Evolutionary conservation across 116 monocot species (phyloP).

Genomic region (Cymodocea nodosa): DNA sequence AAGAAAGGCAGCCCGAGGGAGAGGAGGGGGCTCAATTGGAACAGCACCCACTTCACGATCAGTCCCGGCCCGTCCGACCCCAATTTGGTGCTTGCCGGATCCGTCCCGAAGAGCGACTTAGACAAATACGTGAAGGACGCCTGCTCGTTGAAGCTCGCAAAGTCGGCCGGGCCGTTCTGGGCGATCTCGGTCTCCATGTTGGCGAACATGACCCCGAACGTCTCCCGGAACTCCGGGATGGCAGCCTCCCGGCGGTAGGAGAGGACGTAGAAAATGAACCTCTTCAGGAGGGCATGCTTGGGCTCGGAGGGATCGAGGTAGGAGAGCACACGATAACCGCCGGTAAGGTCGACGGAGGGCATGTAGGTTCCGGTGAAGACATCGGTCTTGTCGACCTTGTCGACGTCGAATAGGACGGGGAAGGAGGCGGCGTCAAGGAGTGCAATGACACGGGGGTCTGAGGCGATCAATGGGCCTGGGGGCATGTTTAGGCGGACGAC

Average conservation of each 20-base stretch:
- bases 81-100: slow-evolving; percentile 14
- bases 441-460: slow-evolving; percentile 37
- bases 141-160: slow-evolving; percentile 22
- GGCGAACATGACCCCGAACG: slow-evolving; percentile 20
- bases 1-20: slow-evolving; percentile 37
- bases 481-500: slow-evolving; percentile 50
- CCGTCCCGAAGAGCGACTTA: slow-evolving; percentile 20
- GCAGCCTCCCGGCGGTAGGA: slow-evolving; percentile 14
- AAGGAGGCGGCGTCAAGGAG: slow-evolving; percentile 43
- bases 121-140: slow-evolving; percentile 28
- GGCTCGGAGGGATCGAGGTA: slow-evolving; percentile 52
- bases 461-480: slow-evolving; percentile 39
- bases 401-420: slow-evolving; percentile 50
- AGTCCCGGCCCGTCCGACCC: slow-evolving; percentile 22
- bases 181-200: slow-evolving; percentile 23
- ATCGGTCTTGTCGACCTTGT: slow-evolving; percentile 46
- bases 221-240: slow-evolving; percentile 30
- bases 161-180: slow-evolving; percentile 23
- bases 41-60: slow-evolving; percentile 30
- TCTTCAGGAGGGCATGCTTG: slow-evolving; percentile 35
- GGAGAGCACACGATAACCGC: slow-evolving; percentile 46
- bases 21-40: slow-evolving; percentile 32
- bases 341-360: slow-evolving; percentile 40
- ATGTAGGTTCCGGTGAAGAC: slow-evolving; percentile 53
- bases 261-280: slow-evolving; percentile 35